Conservation (phyloP, 2,329 filamentous ascomycete species). For the Cercospora canescens region DNA sequence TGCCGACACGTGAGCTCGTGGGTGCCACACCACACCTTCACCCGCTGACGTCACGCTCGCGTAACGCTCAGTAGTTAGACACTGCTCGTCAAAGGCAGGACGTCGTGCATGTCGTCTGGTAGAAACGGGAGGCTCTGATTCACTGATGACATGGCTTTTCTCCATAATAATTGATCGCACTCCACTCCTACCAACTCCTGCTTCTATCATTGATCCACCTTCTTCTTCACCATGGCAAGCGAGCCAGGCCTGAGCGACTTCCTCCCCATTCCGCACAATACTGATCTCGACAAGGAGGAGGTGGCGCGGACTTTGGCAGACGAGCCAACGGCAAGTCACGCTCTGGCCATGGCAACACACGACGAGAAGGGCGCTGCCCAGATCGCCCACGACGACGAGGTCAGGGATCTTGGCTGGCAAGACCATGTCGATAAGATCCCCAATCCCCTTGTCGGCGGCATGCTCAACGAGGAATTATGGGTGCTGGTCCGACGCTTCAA, state of each 20-base stretch:
- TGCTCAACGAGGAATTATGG: constrained; percentile 74
- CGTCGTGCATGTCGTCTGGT: not conserved
- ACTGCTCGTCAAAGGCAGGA: not conserved
- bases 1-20: not conserved
- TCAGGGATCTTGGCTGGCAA: constrained; percentile 70
- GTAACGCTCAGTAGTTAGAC: not conserved
- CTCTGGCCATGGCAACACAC: constrained; percentile 47
- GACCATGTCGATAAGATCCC: constrained; percentile 58
- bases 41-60: not conserved
- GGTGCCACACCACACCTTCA: not conserved
- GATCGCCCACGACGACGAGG: constrained; percentile 50
- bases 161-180: not conserved
- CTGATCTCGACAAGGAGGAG: constrained; percentile 35
- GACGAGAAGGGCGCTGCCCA: constrained; percentile 50
- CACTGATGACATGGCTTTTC: not conserved
- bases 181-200: not conserved
- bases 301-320: constrained; percentile 38
- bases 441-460: constrained; percentile 63
- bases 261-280: constrained; percentile 37
- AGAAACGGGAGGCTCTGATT: not conserved
- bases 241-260: constrained; percentile 26
- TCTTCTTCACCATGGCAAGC: constrained; percentile 10
- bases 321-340: constrained; percentile 49
- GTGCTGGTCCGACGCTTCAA: constrained; percentile 71
- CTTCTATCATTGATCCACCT: not conserved